phyloP scores from a whole-genome alignment of 495 filamentous ascomycete genomes.

The Cladorrhinum samala region DNA sequence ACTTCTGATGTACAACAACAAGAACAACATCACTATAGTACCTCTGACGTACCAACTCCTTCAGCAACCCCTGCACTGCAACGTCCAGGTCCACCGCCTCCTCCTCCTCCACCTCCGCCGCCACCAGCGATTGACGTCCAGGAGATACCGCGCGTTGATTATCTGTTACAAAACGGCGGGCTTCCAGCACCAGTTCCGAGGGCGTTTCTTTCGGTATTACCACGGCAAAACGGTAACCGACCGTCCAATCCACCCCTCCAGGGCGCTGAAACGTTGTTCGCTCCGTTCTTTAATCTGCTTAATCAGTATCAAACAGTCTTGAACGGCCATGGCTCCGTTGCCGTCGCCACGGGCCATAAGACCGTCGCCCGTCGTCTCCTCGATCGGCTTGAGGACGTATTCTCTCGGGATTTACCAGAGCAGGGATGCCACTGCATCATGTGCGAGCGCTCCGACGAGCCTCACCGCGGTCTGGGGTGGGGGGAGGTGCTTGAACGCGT shows the following conservation, averaged over 20 bases:
- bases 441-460: slow-evolving; percentile 56
- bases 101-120: slow-evolving; percentile 67
- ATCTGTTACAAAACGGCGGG: slow-evolving; percentile 81
- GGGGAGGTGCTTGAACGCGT: slow-evolving; percentile 92
- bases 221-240: slow-evolving; percentile 41
- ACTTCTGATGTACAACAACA: slow-evolving; percentile 21
- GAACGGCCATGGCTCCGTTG: slow-evolving; percentile 75
- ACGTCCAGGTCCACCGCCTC: slow-evolving; percentile 46
- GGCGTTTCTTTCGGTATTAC: slow-evolving; percentile 54
- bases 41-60: slow-evolving; percentile 35
- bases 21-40: slow-evolving; percentile 4
- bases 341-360: slow-evolving; percentile 91
- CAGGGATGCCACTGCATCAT: slow-evolving; percentile 72
- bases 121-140: slow-evolving; percentile 64
- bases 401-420: slow-evolving; percentile 80
- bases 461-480: slow-evolving; percentile 78
- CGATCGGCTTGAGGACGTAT: slow-evolving; percentile 90
- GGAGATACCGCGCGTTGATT: slow-evolving; percentile 71
- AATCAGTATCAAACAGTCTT: slow-evolving; percentile 83
- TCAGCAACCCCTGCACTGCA: slow-evolving; percentile 30
- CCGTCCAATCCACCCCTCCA: slow-evolving; percentile 48
- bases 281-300: slow-evolving; percentile 69
- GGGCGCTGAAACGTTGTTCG: slow-evolving; percentile 64
- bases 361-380: slow-evolving; percentile 87
- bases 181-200: slow-evolving; percentile 59